Conservation (phyloP, 495 filamentous ascomycete genomes). For the Xylaria cubensis region DNA sequence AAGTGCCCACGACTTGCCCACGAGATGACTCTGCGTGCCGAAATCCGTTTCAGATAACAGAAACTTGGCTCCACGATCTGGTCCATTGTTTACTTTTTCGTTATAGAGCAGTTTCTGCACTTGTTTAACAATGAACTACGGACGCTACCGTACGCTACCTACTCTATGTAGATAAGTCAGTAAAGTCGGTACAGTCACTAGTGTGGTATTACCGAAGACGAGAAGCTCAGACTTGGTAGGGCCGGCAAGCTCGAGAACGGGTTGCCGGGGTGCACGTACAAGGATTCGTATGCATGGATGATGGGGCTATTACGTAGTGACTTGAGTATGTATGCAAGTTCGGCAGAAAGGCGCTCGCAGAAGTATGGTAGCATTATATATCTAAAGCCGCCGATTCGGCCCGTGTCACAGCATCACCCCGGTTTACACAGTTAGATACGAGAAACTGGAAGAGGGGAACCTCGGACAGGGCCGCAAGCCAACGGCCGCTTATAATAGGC, state of each 20-base stretch:
- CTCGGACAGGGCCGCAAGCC: background rate
- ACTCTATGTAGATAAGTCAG: background rate
- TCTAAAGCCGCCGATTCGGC: constrained; percentile 22
- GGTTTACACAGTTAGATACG: constrained; percentile 14
- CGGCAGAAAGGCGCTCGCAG: background rate
- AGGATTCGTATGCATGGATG: constrained; percentile 9
- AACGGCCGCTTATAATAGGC: background rate
- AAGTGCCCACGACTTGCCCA: too few relatives aligned
- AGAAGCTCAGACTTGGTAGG: background rate
- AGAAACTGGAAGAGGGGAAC: constrained; percentile 24
- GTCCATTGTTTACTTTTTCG: too few relatives aligned
- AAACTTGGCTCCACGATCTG: too few relatives aligned
- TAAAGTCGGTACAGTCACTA: background rate
- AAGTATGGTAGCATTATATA: background rate
- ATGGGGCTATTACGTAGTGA: constrained; percentile 15
- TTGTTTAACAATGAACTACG: too few relatives aligned
- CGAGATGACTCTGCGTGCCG: background rate
- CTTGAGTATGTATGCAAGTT: too few relatives aligned
- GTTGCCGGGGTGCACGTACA: background rate
- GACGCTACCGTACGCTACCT: background rate
- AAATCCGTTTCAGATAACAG: background rate
- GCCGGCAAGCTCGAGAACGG: constrained; percentile 7
- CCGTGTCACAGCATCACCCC: constrained; percentile 13
- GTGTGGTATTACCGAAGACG: constrained; percentile 5
- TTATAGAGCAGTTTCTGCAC: too few relatives aligned